These are phyloP conservation scores for Naumovozyma castellii DNA, from an alignment of 805 yeast species.

Conservation along the genomic window DNA sequence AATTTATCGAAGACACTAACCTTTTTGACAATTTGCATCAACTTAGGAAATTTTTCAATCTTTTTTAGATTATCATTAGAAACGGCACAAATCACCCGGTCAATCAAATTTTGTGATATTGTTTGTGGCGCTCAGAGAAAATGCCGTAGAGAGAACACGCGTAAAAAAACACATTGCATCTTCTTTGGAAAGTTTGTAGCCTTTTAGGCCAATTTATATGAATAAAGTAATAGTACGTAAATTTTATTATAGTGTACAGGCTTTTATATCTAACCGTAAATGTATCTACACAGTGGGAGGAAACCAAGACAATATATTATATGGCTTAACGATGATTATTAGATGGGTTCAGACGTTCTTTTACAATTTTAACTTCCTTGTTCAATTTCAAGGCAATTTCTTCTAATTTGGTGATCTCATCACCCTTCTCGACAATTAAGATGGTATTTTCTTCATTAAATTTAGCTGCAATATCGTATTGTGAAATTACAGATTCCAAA, in stretches of 20 bases:
- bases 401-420: conserved; percentile 76
- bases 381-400: conserved; percentile 73
- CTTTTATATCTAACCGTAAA: background rate
- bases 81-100: no score
- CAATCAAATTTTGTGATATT: no score
- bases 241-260: background rate
- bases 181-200: background rate
- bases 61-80: no score
- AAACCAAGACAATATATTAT: background rate
- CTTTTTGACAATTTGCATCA: no score
- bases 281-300: background rate
- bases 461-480: conserved; percentile 63
- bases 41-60: no score
- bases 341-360: conserved; percentile 26
- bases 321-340: conserved; percentile 15
- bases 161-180: no score
- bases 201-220: background rate
- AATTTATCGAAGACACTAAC: no score
- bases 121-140: no score
- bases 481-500: conserved; percentile 65
- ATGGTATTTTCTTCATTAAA: conserved; percentile 57
- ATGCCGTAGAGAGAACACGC: no score
- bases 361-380: conserved; percentile 28
- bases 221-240: no score
- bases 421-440: conserved; percentile 63